Conservation (phyloP, 1,284 basidiomycete species). For the Ceratobasidium sp. region DNA sequence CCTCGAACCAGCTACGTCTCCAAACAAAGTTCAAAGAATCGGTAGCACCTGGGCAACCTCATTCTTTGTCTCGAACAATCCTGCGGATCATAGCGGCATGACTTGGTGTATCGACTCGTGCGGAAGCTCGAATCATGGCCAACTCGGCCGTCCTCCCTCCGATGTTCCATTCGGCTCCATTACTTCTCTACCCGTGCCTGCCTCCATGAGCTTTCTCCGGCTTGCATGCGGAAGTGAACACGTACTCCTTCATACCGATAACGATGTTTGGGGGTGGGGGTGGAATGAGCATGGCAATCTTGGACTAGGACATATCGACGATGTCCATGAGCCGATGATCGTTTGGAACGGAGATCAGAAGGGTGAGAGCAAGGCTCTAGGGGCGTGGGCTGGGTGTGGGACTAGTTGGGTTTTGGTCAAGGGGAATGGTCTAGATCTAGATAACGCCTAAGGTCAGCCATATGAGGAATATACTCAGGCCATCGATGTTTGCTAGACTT, state of each 20-base stretch:
- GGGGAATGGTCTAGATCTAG: too few relatives aligned
- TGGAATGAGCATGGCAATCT: slow-evolving; percentile 98
- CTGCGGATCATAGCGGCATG: slow-evolving; percentile 45
- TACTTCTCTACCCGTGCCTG: slow-evolving; percentile 7
- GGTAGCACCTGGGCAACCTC: slow-evolving; percentile 88
- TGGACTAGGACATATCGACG: slow-evolving; percentile 71
- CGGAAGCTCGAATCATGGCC: slow-evolving; percentile 77
- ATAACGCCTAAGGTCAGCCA: too few relatives aligned
- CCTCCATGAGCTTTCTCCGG: slow-evolving; percentile 51
- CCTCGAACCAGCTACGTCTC: not conserved
- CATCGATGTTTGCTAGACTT: too few relatives aligned
- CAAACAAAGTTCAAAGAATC: slow-evolving; percentile 54
- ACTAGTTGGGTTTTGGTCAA: slow-evolving; percentile 74
- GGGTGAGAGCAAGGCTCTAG: slow-evolving; percentile 52
- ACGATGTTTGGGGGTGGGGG: slow-evolving; percentile 84
- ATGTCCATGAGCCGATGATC: slow-evolving; percentile 64
- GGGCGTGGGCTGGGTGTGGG: slow-evolving; percentile 78
- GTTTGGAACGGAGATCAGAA: slow-evolving; percentile 66
- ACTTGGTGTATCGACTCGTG: slow-evolving; percentile 61
- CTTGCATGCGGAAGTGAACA: slow-evolving; percentile 86
- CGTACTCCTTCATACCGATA: slow-evolving; percentile 64
- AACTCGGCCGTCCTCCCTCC: slow-evolving; percentile 67
- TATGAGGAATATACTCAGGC: too few relatives aligned
- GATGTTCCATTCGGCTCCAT: slow-evolving; percentile 14
- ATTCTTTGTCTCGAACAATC: slow-evolving; percentile 62